Conservation (phyloP, 2,329 filamentous ascomycete genomes). For the Epichloe uncinata region DNA sequence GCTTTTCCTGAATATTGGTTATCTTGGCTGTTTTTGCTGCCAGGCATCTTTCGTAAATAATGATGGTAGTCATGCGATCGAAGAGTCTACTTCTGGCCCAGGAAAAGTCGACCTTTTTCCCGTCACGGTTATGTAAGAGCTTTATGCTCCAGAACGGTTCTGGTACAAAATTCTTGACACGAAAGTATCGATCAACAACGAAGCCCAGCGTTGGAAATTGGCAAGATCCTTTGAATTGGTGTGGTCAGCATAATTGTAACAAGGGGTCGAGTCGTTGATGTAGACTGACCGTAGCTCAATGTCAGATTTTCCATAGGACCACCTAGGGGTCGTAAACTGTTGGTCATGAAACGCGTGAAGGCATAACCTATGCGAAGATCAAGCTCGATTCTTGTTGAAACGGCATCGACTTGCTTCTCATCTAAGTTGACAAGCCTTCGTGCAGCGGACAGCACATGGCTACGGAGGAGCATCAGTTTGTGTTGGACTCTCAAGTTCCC, state of each 20-base stretch:
- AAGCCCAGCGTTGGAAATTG: constrained; percentile 96
- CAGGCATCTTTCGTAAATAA: constrained; percentile 80
- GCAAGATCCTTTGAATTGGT: constrained; percentile 53
- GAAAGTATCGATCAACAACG: constrained; percentile 90
- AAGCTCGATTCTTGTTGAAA: constrained; percentile 78
- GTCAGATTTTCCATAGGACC: constrained; percentile 49
- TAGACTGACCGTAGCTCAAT: constrained; percentile 63
- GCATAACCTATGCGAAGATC: constrained; percentile 86
- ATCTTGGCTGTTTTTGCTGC: constrained; percentile 64
- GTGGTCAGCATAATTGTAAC: background rate
- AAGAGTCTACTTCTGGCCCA: constrained; percentile 80
- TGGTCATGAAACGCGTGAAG: constrained; percentile 80
- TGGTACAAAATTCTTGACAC: constrained; percentile 84
- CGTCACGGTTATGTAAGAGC: constrained; percentile 63
- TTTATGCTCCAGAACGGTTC: constrained; percentile 91
- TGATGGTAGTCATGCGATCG: constrained; percentile 65
- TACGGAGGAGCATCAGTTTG: constrained; percentile 22
- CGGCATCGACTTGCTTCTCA: constrained; percentile 74
- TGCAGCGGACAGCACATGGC: constrained; percentile 78
- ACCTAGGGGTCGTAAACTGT: constrained; percentile 60
- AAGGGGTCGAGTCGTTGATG: background rate
- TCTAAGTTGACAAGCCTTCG: constrained; percentile 66
- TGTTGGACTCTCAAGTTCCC: background rate
- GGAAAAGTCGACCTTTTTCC: constrained; percentile 67
- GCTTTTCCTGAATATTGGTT: constrained; percentile 75